These are phyloP conservation scores for Lentinula raphanica DNA, from an alignment of 768 basidiomycete species.

Conservation along the genomic window DNA sequence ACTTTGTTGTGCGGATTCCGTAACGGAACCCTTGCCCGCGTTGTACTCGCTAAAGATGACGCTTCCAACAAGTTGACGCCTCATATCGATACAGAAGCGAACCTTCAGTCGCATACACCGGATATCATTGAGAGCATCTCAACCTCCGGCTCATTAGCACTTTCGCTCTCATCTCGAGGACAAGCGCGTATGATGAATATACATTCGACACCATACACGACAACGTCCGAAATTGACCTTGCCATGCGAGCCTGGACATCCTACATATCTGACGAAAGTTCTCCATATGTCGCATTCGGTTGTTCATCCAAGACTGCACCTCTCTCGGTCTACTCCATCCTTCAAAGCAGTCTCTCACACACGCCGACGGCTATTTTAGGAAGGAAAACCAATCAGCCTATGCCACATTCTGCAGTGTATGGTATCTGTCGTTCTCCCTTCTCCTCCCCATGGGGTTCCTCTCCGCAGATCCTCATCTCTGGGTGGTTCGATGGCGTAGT, in stretches of 20 bases:
- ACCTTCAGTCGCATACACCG: conserved; percentile 11
- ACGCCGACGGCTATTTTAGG: conserved; percentile 47
- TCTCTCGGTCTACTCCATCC: conserved; percentile 51
- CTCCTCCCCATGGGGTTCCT: conserved; percentile 63
- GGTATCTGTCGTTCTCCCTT: conserved; percentile 58
- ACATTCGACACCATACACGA: conserved; percentile 13
- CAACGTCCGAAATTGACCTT: conserved; percentile 35
- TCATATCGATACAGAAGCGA: conserved; percentile 14
- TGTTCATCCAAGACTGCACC: conserved; percentile 50
- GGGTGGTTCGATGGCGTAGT: conserved; percentile 83
- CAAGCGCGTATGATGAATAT: conserved; percentile 35
- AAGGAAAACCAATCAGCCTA: conserved; percentile 22
- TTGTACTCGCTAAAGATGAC: conserved; percentile 21
- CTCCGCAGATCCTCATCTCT: conserved; percentile 66
- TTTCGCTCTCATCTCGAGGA: conserved; percentile 58
- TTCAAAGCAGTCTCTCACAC: conserved; percentile 38
- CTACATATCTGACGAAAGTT: conserved; percentile 46
- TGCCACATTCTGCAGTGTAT: conserved; percentile 58
- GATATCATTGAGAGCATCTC: conserved; percentile 57
- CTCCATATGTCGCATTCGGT: conserved; percentile 66
- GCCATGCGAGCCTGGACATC: conserved; percentile 58
- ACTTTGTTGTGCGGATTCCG: conserved; percentile 54
- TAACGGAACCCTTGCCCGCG: conserved; percentile 51
- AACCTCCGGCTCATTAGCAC: conserved; percentile 34
- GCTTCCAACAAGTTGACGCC: conserved; percentile 17